Evolutionary conservation across 257 asterid species (phyloP).

Genomic region (Plantago elongata): DNA sequence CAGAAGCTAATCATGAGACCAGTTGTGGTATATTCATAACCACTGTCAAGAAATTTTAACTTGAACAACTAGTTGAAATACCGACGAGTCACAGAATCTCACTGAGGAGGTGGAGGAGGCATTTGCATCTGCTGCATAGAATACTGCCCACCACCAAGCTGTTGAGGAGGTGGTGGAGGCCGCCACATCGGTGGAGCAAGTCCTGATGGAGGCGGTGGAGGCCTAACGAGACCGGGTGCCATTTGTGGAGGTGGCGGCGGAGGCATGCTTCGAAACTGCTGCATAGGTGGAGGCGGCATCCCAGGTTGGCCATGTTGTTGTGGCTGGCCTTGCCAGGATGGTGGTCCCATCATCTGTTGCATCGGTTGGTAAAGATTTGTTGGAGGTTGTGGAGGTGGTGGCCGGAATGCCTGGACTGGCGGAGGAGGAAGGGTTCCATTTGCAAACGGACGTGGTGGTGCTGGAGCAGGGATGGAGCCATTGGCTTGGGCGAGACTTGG

Average conservation of each 20-base stretch:
- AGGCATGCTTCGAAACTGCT: conserved; percentile 70
- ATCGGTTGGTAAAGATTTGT: conserved; percentile 43
- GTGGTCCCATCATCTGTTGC: conserved; percentile 54
- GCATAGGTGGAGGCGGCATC: conserved; percentile 56
- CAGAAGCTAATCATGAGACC: too few relatives aligned
- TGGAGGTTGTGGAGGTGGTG: conserved; percentile 52
- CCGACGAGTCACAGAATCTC: background rate
- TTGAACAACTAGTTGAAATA: too few relatives aligned
- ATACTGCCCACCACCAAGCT: conserved; percentile 44
- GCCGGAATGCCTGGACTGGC: conserved; percentile 46
- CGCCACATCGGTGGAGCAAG: conserved; percentile 64
- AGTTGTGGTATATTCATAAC: too few relatives aligned
- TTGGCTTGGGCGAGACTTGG: conserved; percentile 66
- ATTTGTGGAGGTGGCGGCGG: conserved; percentile 73
- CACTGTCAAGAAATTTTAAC: too few relatives aligned
- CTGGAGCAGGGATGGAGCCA: conserved; percentile 40
- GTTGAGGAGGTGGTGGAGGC: conserved; percentile 86
- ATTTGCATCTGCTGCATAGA: conserved; percentile 51
- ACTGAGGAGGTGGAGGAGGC: conserved; percentile 54
- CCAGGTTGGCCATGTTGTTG: conserved; percentile 43
- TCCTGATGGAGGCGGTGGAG: conserved; percentile 77
- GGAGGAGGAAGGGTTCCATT: conserved; percentile 66
- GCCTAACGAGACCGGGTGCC: conserved; percentile 43
- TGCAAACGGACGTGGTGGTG: conserved; percentile 70
- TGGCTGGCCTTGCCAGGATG: conserved; percentile 73